Conservation (phyloP, 225 moss, liverwort and hornwort genomes). For the Polytrichum commune region DNA sequence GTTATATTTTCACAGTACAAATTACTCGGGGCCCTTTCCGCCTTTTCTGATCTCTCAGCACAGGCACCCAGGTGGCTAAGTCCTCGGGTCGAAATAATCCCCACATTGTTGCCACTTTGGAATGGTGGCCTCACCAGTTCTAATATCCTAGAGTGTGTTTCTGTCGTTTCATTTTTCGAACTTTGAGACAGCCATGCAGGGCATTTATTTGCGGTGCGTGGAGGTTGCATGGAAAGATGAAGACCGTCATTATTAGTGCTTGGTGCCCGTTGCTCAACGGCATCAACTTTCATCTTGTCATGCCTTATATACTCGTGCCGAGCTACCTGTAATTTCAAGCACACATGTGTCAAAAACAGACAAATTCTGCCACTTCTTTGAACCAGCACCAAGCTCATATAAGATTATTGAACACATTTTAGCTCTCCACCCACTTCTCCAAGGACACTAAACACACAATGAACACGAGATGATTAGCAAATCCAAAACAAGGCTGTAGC, state of each 20-base stretch:
- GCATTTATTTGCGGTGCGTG: conserved; percentile 34
- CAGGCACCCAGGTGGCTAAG: conserved; percentile 31
- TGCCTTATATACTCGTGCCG: conserved; percentile 32
- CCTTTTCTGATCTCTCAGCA: conserved; percentile 19
- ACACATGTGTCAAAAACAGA: background rate
- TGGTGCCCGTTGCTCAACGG: conserved; percentile 11
- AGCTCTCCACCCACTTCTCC: too few species aligned
- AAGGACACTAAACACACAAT: too few species aligned
- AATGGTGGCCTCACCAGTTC: conserved; percentile 25
- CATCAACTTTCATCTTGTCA: conserved; percentile 31
- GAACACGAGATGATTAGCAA: too few species aligned
- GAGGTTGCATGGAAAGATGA: conserved; percentile 57
- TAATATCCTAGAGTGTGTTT: conserved; percentile 25
- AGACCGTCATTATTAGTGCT: conserved; percentile 27
- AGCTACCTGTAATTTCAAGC: conserved; percentile 26
- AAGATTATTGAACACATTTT: too few species aligned
- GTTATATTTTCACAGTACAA: conserved; percentile 14
- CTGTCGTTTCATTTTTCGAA: conserved; percentile 21
- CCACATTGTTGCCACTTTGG: conserved; percentile 8
- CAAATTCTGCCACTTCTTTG: background rate
- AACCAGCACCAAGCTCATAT: background rate
- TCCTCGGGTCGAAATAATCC: conserved; percentile 13
- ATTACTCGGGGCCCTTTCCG: conserved; percentile 12
- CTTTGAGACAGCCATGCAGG: conserved; percentile 6
- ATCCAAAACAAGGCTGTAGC: too few species aligned